Conservation (phyloP, 2,329 filamentous ascomycete genomes). For the Apiospora malaysiana region DNA sequence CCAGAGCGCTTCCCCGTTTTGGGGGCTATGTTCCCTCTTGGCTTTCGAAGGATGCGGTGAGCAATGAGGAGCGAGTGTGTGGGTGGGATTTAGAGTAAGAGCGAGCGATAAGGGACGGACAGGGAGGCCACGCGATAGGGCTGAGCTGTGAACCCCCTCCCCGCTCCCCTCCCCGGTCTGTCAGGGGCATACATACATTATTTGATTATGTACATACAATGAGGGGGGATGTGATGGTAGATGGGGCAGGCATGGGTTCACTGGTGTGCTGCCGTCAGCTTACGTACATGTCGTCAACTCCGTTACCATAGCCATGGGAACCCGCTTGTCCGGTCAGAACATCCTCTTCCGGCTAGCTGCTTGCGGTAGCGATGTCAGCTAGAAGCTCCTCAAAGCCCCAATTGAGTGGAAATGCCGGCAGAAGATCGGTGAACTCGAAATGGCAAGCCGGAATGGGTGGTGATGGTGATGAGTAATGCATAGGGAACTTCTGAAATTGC, state of each 20-base stretch:
- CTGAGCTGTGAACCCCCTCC: slow-evolving; percentile 1
- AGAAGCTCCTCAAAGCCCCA: neutral
- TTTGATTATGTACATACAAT: too few species aligned
- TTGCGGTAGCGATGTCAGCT: neutral
- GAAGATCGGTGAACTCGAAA: neutral
- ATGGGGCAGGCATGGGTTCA: neutral
- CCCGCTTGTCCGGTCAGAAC: neutral
- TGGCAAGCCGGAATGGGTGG: neutral
- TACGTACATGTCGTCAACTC: neutral
- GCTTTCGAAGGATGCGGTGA: neutral
- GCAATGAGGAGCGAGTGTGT: neutral
- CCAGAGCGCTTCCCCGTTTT: neutral
- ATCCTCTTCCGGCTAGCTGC: neutral
- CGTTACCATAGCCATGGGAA: neutral
- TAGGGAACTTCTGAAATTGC: neutral
- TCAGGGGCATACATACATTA: neutral
- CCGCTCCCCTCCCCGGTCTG: neutral
- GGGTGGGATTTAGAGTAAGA: neutral
- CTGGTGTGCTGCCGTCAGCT: slow-evolving; percentile 6
- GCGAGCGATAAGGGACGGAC: neutral
- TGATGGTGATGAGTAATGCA: neutral
- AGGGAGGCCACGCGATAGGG: slow-evolving; percentile 14
- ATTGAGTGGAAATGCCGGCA: neutral
- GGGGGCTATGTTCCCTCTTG: neutral
- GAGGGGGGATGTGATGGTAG: neutral